These are phyloP conservation scores for Lojkania enalia DNA, from an alignment of 2,329 filamentous ascomycete species.

Conservation along the genomic window DNA sequence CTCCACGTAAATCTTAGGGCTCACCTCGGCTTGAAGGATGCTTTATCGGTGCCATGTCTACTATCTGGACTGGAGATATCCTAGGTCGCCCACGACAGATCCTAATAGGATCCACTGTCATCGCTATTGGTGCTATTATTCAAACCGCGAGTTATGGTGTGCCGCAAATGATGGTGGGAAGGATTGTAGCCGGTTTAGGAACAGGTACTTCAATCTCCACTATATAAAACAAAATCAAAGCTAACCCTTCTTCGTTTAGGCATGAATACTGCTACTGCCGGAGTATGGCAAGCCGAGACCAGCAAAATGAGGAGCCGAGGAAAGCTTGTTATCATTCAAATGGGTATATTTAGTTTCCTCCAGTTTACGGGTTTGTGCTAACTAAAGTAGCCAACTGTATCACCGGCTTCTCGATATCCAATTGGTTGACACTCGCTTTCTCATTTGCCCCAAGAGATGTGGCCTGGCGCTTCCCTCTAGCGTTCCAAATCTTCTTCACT, in stretches of 20 bases:
- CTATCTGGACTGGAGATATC: slow-evolving; percentile 57
- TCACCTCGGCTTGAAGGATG: too few relatives aligned
- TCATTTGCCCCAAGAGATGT: slow-evolving; percentile 44
- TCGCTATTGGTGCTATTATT: slow-evolving; percentile 43
- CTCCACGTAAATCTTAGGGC: slow-evolving; percentile 19
- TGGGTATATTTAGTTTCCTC: slow-evolving; percentile 27
- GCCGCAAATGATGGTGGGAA: slow-evolving; percentile 44
- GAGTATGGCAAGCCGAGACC: slow-evolving; percentile 54
- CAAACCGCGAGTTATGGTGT: slow-evolving; percentile 43
- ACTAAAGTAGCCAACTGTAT: slow-evolving; percentile 47
- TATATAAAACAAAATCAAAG: neutral
- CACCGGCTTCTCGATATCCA: slow-evolving; percentile 49
- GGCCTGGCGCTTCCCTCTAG: slow-evolving; percentile 55
- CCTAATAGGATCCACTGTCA: slow-evolving; percentile 57
- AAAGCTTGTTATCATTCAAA: slow-evolving; percentile 52
- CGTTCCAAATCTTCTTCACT: slow-evolving; percentile 61
- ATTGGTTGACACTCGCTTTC: slow-evolving; percentile 50
- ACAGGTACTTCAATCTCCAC: slow-evolving; percentile 40
- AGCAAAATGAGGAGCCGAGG: slow-evolving; percentile 52
- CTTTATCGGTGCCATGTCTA: slow-evolving; percentile 48
- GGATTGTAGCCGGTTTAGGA: slow-evolving; percentile 51
- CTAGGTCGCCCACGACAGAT: slow-evolving; percentile 62
- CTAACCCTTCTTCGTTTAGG: neutral
- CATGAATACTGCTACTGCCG: slow-evolving; percentile 55
- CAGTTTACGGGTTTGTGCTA: slow-evolving; percentile 19